Conservation (phyloP, 805 yeast species). For the Pichia kluyveri region DNA sequence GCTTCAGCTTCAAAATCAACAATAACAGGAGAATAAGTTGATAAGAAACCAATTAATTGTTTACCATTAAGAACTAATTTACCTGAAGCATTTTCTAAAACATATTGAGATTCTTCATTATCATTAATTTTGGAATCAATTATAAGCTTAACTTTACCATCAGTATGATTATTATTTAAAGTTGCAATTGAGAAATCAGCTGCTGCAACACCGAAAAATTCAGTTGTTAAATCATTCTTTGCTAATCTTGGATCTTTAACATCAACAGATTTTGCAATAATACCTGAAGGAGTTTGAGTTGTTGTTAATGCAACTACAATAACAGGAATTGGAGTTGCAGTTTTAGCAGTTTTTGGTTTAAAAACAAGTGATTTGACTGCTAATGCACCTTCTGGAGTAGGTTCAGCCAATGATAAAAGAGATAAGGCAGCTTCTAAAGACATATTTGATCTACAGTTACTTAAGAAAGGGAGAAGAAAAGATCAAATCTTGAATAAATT, state of each 20-base stretch:
- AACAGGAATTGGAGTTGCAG: slow-evolving; percentile 70
- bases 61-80: slow-evolving; percentile 42
- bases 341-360: slow-evolving; percentile 85
- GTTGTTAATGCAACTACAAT: slow-evolving; percentile 67
- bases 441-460: slow-evolving; percentile 29
- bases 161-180: slow-evolving; percentile 36
- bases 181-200: slow-evolving; percentile 56
- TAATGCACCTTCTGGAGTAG: slow-evolving; percentile 39
- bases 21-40: slow-evolving; percentile 40
- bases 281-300: slow-evolving; percentile 59
- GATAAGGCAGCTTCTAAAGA: slow-evolving; percentile 63
- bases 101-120: slow-evolving; percentile 29
- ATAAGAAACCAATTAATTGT: slow-evolving; percentile 37
- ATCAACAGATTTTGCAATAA: slow-evolving; percentile 56
- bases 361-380: slow-evolving; percentile 72
- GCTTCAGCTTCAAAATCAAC: slow-evolving; percentile 48
- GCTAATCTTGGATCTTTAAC: slow-evolving; percentile 87
- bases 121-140: slow-evolving; percentile 43
- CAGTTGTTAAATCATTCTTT: slow-evolving; percentile 64
- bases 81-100: slow-evolving; percentile 42
- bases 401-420: slow-evolving; percentile 52
- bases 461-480: neutral
- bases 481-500: too few species aligned
- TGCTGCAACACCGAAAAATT: slow-evolving; percentile 48
- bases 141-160: slow-evolving; percentile 49